These are phyloP conservation scores for Fragaria vesca DNA, from an alignment of 306 rosid species.

Conservation along the genomic window DNA sequence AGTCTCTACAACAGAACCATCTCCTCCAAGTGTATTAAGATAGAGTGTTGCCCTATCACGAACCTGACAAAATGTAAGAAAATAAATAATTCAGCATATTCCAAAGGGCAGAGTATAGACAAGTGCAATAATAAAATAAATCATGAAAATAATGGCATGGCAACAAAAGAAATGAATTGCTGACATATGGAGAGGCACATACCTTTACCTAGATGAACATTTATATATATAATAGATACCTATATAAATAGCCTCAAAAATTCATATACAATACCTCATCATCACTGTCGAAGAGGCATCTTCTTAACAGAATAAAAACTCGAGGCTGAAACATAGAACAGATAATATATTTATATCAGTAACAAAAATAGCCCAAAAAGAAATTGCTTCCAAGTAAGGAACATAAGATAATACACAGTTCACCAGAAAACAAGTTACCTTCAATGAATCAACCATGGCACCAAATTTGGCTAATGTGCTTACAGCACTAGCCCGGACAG, in stretches of 20 bases:
- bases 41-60: constrained; percentile 98
- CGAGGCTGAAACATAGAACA: constrained; percentile 69
- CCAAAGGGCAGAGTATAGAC: background rate
- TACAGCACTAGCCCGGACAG: constrained; percentile 96
- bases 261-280: constrained; percentile 63
- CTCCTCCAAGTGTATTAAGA: constrained; percentile 79
- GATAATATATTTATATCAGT: constrained; percentile 25
- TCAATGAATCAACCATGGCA: constrained; percentile 76
- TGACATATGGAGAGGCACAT: background rate
- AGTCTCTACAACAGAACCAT: constrained; percentile 67
- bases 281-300: constrained; percentile 93
- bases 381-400: background rate
- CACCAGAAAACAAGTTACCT: constrained; percentile 40
- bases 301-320: constrained; percentile 70
- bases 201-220: background rate
- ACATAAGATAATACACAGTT: background rate
- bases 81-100: background rate
- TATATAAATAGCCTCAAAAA: background rate
- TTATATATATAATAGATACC: constrained; percentile 3
- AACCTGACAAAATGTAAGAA: constrained; percentile 54
- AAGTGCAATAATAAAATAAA: background rate
- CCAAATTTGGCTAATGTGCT: constrained; percentile 99
- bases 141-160: background rate
- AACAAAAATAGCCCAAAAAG: constrained; percentile 4
- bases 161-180: background rate